Conservation (phyloP, 2,329 filamentous ascomycete genomes). For the Xylaria sp. region DNA sequence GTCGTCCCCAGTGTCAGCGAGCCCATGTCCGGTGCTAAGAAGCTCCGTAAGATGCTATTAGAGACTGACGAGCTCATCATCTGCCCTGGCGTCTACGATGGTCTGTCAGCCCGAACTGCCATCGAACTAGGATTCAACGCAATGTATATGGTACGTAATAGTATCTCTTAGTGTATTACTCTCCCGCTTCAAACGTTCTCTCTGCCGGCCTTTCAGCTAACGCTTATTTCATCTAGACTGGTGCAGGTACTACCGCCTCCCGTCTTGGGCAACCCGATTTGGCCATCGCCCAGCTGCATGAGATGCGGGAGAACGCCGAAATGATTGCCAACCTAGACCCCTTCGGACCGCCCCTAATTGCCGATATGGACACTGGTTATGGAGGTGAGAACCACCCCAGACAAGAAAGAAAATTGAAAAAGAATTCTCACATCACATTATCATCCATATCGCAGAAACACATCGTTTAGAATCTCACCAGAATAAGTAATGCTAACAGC, state of each 20-base stretch:
- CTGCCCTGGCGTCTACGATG: constrained; percentile 63
- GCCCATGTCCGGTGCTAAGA: constrained; percentile 49
- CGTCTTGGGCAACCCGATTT: constrained; percentile 63
- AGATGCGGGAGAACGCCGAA: constrained; percentile 64
- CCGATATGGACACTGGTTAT: constrained; percentile 66
- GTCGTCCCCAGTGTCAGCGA: constrained; percentile 41
- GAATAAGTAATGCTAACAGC: constrained; percentile 24
- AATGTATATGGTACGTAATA: constrained; percentile 60
- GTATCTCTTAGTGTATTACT: not conserved
- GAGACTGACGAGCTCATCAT: constrained; percentile 53
- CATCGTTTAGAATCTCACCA: not conserved
- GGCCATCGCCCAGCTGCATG: constrained; percentile 61
- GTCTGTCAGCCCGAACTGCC: constrained; percentile 60
- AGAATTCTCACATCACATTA: not conserved
- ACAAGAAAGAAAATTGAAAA: not conserved
- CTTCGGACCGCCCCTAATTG: constrained; percentile 59
- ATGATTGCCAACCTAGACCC: constrained; percentile 65
- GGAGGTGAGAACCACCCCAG: constrained; percentile 54
- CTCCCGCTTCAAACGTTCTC: not conserved
- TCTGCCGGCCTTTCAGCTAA: constrained; percentile 22
- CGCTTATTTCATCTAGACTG: constrained; percentile 53
- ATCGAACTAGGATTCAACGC: constrained; percentile 60
- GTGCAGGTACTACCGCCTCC: constrained; percentile 65
- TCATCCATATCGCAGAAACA: not conserved
- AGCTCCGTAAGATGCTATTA: constrained; percentile 49